Base-by-base conservation (phyloP, 805 yeast genomes). In the Yamadazyma kitorensis region DNA sequence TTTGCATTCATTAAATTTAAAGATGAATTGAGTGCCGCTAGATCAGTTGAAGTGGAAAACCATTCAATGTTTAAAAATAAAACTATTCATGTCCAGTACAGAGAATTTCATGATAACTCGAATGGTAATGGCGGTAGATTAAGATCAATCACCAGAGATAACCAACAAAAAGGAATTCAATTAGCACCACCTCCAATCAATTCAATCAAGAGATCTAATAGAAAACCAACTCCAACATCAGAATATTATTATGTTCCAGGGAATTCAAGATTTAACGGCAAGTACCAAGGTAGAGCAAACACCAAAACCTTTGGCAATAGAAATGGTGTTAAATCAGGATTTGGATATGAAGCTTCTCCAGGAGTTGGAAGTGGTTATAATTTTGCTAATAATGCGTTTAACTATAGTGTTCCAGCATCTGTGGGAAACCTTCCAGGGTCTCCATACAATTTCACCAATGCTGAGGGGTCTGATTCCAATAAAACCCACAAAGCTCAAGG, bases 121-220 rank as follows among this genome's bases (percentile, higher is more conserved):
- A 25, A 30, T 7, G n/a, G 10, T 3, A 25, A 19, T 8, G n/a
- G n/a, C n/a, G n/a, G n/a, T n/a, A 26, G n/a, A 15, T 12, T 24
- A 11, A 24, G n/a, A 8, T 6, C 7, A 12, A 10, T 6, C 2
- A 17, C 22, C 14, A 25, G 24, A 25, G 39, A 36, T 16, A 31
- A 17, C 19, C 25, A 32, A 14, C n/a, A 29, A 12, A 26, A 13
- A 12, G 54, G 55, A 33, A 53, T 79, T 40, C 71, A 68, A 27
- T 65, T 84, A 37, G 94, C 95, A 0, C 94, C 94, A 6, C 91
- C 94, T 4, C 94, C 94, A 3, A 79, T 85, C 23, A 80, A 80
- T 49, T 68, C 81, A 20, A 37, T 33, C 6, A 43, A 43, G 31
- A 41, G 23, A 20, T 13, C 33, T 7, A 19, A 19, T 19, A 19